phyloP scores from a whole-genome alignment of 192 early-diverging fungal species.

The Coemansia sp. region DNA sequence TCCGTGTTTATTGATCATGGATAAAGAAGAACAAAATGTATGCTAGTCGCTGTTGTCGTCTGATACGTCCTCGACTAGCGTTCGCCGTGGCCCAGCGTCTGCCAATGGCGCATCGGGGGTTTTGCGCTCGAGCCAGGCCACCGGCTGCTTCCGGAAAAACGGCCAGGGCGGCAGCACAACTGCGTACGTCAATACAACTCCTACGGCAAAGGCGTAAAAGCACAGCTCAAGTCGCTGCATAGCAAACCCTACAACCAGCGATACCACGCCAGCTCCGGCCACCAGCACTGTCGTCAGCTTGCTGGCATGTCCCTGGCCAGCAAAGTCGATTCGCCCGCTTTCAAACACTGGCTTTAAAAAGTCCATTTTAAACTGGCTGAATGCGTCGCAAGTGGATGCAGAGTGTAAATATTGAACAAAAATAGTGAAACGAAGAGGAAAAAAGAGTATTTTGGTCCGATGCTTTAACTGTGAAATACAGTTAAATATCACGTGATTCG shows the following conservation, averaged over 20 bases:
- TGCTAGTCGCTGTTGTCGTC: conserved; percentile 28
- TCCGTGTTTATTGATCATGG: no score
- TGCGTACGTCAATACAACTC: conserved; percentile 30
- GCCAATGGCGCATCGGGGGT: conserved; percentile 9
- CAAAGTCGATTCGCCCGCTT: conserved; percentile 52
- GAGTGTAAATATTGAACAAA: no score
- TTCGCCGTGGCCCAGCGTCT: conserved; percentile 25
- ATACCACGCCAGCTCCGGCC: conserved; percentile 17
- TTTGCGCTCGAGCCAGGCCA: conserved; percentile 37
- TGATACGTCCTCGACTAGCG: conserved; percentile 47
- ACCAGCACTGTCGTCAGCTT: conserved; percentile 24
- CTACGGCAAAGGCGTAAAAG: conserved; percentile 33
- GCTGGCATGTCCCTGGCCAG: conserved; percentile 43
- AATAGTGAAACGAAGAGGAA: no score
- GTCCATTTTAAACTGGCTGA: conserved; percentile 27
- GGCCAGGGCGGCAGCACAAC: conserved; percentile 50
- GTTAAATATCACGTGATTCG: no score
- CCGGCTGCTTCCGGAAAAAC: conserved; percentile 26
- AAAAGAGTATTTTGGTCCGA: no score
- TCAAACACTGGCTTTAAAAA: conserved; percentile 38
- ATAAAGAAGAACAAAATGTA: neutral
- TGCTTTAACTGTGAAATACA: no score
- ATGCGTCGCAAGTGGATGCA: no score
- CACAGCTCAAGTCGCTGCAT: conserved; percentile 28
- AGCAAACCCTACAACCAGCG: conserved; percentile 26